Conservation (phyloP, 805 yeast genomes). For the Kuraishia cidri region DNA sequence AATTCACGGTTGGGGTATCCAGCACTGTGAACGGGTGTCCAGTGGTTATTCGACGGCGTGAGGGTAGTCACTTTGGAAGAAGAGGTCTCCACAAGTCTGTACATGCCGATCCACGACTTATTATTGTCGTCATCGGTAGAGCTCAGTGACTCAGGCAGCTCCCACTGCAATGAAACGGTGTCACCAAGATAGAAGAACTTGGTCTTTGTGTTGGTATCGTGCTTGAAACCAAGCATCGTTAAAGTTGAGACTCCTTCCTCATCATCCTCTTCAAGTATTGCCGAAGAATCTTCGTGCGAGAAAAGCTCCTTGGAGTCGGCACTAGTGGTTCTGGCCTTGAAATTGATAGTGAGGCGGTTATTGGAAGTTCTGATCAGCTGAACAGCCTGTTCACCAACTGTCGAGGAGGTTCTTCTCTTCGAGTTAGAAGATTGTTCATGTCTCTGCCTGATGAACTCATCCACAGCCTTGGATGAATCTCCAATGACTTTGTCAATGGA, state of each 20-base stretch:
- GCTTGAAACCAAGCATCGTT: slow-evolving; percentile 10
- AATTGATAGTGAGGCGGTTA: slow-evolving; percentile 2
- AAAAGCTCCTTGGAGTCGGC: neutral
- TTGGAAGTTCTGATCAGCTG: slow-evolving; percentile 2
- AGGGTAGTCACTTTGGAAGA: slow-evolving; percentile 45
- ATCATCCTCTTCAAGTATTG: slow-evolving; percentile 17
- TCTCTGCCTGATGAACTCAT: slow-evolving; percentile 28
- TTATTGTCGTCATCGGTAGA: slow-evolving; percentile 11
- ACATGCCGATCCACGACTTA: slow-evolving; percentile 73
- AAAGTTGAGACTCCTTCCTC: slow-evolving; percentile 20
- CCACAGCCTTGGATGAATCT: slow-evolving; percentile 32
- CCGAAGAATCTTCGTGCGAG: slow-evolving; percentile 1
- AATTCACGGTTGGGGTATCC: slow-evolving; percentile 19
- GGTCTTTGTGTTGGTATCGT: slow-evolving; percentile 4
- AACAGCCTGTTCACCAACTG: slow-evolving; percentile 1
- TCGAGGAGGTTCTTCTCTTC: neutral
- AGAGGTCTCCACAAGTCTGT: slow-evolving; percentile 52
- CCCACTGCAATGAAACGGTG: slow-evolving; percentile 47
- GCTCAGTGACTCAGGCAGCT: slow-evolving; percentile 39
- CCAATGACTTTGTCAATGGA: slow-evolving; percentile 27
- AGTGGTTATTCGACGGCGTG: slow-evolving; percentile 56
- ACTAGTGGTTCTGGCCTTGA: neutral
- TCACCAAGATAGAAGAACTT: slow-evolving; percentile 35
- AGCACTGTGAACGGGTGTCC: slow-evolving; percentile 38
- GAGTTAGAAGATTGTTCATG: neutral